Percentiles rank a stretch among this genome's conserved stretches.
Evolutionary conservation across 495 filamentous ascomycete species (phyloP).

Genomic region (Xylaria curta): DNA sequence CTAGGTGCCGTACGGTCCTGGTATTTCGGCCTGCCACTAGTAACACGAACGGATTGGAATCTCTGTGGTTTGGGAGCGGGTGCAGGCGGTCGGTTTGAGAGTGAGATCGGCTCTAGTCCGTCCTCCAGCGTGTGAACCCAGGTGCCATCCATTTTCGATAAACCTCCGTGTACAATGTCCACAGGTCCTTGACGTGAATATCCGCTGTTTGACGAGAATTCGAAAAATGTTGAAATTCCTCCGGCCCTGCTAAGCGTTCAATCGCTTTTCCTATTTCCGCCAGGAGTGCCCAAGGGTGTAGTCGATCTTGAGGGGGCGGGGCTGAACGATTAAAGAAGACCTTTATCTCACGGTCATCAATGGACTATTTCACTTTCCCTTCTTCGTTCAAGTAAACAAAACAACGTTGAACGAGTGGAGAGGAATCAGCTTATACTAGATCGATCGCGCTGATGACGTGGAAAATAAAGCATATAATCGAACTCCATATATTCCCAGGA

Average conservation of each 20-base stretch:
- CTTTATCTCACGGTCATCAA: background rate
- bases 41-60: conserved; percentile 25
- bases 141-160: conserved; percentile 25
- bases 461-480: conserved; percentile 16
- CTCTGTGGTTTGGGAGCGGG: conserved; percentile 27
- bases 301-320: background rate
- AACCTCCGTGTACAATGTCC: background rate
- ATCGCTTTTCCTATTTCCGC: background rate
- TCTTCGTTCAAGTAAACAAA: background rate
- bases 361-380: background rate
- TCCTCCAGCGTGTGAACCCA: conserved; percentile 23
- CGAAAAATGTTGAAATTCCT: background rate
- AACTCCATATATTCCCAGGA: conserved; percentile 20
- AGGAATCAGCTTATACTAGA: conserved; percentile 1
- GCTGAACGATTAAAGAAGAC: background rate
- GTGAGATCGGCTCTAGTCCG: conserved; percentile 19
- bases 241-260: conserved; percentile 1
- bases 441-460: conserved; percentile 1
- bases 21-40: conserved; percentile 16
- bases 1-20: conserved; percentile 13
- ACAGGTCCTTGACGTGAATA: background rate
- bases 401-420: background rate
- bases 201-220: background rate
- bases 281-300: background rate
- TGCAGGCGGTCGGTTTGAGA: conserved; percentile 4